Base-by-base conservation (phyloP, 345 rosid genomes). In the Moricandia arvensis region DNA sequence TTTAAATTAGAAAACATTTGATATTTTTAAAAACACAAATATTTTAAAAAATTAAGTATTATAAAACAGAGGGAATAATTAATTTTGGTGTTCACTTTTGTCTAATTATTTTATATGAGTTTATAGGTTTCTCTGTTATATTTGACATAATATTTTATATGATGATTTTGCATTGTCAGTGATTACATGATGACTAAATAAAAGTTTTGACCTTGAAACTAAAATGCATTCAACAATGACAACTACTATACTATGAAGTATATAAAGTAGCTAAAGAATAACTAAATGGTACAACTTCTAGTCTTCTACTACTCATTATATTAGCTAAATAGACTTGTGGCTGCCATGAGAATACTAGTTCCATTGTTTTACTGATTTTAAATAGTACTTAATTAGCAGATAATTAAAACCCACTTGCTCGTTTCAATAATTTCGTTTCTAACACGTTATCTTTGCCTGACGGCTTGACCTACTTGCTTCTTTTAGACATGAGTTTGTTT, bases 371-470 rank as follows among this genome's bases (percentile, higher is more conserved):
- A n/a, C 51, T 45, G 51, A 13, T 45, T 41, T 41, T 13, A 45
- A 13, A 45, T 45, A 6, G n/a, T n/a, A n/a, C n/a, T n/a, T n/a
- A n/a, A 7, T 45, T 45, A 45, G 51, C 51, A 45, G 51, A 45
- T 45, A 5, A n/a, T 45, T 41, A 41, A 1, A 13, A 3, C 13
- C 16, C 26, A 26, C 60, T 21, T 74, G 53, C 29, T 66, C 26
- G 35, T 59, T 57, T 43, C 9, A 45, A 17, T 11, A 11, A 7
- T 51, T 62, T 69, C 69, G 65, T 63, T 55, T 63, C 13, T 30
- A 63, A 63, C 49, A 69, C 65, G 80, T 76, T 69, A 69, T 2
- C 51, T 3, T 38, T 38, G 38, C 38, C 74, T 21, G 16, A 63
- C 17, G 5, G 15, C 17, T 8, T 59, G 53, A 15, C 68, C 73